Base-by-base conservation (phyloP, 192 early-diverging fungal genomes). In the Funneliformis geosporum region DNA sequence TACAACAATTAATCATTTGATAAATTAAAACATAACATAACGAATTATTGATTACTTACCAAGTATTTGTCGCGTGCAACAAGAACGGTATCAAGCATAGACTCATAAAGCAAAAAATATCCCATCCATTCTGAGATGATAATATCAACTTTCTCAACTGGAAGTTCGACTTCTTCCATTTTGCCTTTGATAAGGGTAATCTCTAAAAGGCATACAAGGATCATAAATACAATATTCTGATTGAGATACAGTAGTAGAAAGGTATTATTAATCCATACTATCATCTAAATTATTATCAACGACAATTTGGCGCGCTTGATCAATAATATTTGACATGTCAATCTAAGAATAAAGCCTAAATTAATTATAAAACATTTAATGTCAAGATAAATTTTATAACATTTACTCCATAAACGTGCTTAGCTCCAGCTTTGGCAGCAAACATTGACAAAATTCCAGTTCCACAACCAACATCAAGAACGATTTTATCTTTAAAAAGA, bases 71-170 rank as follows among this genome's bases (percentile, higher is more conserved):
- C 93, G 68, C 95, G 88, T 7, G 95, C 95, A 38, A 89, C 88
- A 38, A 96, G 83, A 23, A 96, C 95, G 3, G 94, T 94, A 82
- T 96, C 95, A 73, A 96, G 85, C 95, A 96, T 96, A 73, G 93
- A 93, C 82, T 96, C 95, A 84, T 92, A 96, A 40, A 96, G 83
- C 28, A 96, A 86, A 81, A 96, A 96, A 83, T 96, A 96, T 14
- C 95, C 95, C 95, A 96, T 96, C 95, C 95, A 96, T 82, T 96
- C 95, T 3, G 93, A 94, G 9, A 96, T 88, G 80, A 96, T 95
- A 42, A 95, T 91, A 68, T 96, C 95, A 14, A 96, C 95, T 25
- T 86, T 83, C 40, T 87, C 81, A 9, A 94, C 93, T 14, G 95
- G 95, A 2, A 96, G 82, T 40, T 82, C 82, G 69, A 95, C 91